Conservation (phyloP, 2,329 filamentous ascomycete species). For the Gremmenia infestans region DNA sequence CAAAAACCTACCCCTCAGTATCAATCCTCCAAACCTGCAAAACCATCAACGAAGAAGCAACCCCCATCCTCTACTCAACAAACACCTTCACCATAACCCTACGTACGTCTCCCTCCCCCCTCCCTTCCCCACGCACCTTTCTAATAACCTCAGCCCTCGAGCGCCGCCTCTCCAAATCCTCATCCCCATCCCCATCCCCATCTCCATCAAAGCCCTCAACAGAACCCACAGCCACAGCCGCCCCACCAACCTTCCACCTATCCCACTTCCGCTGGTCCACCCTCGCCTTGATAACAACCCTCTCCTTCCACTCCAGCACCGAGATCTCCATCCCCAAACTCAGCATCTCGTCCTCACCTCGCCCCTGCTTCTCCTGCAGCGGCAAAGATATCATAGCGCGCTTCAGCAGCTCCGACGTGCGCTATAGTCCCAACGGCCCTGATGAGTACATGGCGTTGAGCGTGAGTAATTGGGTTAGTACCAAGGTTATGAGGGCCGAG, state of each 20-base stretch:
- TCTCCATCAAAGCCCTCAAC: background rate
- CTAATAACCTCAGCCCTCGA: background rate
- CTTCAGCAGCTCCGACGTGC: constrained; percentile 6
- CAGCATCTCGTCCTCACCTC: background rate
- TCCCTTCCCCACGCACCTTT: background rate
- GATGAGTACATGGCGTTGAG: constrained; percentile 13
- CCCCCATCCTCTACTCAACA: constrained; percentile 28
- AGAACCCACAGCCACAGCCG: too few species aligned
- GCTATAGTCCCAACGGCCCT: constrained; percentile 13
- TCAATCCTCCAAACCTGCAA: constrained; percentile 30
- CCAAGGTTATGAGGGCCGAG: constrained; percentile 14
- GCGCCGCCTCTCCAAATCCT: background rate
- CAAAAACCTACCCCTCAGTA: constrained; percentile 18
- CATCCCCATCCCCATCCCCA: background rate
- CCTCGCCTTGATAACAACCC: constrained; percentile 6
- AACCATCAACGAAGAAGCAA: constrained; percentile 30
- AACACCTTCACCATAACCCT: constrained; percentile 30
- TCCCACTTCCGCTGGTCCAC: constrained; percentile 18
- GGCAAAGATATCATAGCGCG: constrained; percentile 14
- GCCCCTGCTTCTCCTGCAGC: constrained; percentile 10
- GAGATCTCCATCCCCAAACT: background rate
- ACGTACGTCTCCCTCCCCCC: constrained; percentile 2
- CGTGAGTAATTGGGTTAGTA: constrained; percentile 16
- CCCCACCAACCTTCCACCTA: constrained; percentile 5
- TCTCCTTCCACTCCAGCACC: constrained; percentile 4